phyloP scores from a whole-genome alignment of 805 yeast species.

The Schwanniomyces sp. region DNA sequence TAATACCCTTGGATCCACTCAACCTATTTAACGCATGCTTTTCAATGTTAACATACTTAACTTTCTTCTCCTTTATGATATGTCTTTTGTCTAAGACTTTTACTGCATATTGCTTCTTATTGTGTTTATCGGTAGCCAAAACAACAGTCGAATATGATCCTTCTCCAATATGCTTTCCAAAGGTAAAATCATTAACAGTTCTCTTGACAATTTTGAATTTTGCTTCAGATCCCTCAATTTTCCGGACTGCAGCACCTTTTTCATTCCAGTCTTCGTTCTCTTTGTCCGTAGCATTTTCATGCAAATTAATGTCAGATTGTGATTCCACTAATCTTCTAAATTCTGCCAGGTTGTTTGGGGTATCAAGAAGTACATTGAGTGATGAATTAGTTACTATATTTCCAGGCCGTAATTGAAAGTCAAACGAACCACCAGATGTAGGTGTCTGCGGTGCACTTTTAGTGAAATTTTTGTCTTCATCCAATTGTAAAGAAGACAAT shows the following conservation, averaged over 20 bases:
- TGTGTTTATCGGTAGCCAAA: conserved; percentile 48
- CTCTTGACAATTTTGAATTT: conserved; percentile 28
- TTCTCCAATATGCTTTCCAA: conserved; percentile 43
- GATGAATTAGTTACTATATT: conserved; percentile 33
- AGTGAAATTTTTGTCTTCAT: conserved; percentile 9
- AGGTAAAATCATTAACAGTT: conserved; percentile 40
- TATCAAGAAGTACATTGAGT: conserved; percentile 34
- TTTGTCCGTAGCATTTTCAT: not conserved
- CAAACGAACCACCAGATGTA: conserved; percentile 28
- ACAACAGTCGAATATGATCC: conserved; percentile 48
- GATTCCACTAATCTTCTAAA: conserved; percentile 15
- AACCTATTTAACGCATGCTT: conserved; percentile 75
- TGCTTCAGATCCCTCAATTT: conserved; percentile 13
- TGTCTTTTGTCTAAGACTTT: conserved; percentile 76
- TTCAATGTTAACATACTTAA: conserved; percentile 80
- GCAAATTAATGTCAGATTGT: conserved; percentile 3
- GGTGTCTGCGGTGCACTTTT: conserved; percentile 34
- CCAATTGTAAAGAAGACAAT: conserved; percentile 17
- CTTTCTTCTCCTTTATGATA: conserved; percentile 78
- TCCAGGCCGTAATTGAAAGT: conserved; percentile 22
- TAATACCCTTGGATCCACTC: conserved; percentile 59
- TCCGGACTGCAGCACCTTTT: conserved; percentile 34
- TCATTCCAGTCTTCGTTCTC: conserved; percentile 30
- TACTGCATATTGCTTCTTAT: conserved; percentile 66
- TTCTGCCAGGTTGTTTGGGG: conserved; percentile 22